Conservation (phyloP, 2,329 filamentous ascomycete genomes). For the Diatrype stigma region DNA sequence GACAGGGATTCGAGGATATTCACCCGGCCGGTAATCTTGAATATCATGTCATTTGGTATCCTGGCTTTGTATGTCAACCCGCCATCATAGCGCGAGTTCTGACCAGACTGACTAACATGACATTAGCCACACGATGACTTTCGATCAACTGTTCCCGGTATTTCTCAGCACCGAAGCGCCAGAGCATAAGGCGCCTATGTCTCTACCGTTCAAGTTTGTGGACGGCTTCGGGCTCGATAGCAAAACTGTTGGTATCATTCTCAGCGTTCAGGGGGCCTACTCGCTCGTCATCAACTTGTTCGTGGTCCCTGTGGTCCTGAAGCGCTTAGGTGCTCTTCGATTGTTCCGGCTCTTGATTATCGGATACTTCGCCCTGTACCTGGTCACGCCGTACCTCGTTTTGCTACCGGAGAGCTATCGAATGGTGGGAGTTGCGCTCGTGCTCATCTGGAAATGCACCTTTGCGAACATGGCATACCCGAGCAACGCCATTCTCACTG, state of each 20-base stretch:
- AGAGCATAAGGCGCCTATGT: conserved; percentile 43
- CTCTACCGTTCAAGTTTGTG: conserved; percentile 81
- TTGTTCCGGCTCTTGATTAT: conserved; percentile 79
- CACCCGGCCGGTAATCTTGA: conserved; percentile 78
- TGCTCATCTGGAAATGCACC: conserved; percentile 89
- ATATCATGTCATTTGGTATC: conserved; percentile 86
- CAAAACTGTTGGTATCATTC: conserved; percentile 79
- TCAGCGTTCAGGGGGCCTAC: conserved; percentile 84
- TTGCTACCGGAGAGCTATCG: conserved; percentile 70
- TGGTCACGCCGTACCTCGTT: conserved; percentile 83
- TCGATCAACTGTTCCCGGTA: conserved; percentile 89
- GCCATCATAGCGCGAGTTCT: conserved; percentile 1
- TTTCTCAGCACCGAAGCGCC: conserved; percentile 70
- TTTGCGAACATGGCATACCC: conserved; percentile 90
- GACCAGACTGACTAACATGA: conserved; percentile 10
- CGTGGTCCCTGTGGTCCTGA: conserved; percentile 74
- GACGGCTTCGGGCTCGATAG: conserved; percentile 82
- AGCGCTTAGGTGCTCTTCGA: conserved; percentile 70
- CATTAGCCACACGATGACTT: conserved; percentile 87
- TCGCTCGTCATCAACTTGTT: conserved; percentile 83
- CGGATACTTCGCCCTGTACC: conserved; percentile 82
- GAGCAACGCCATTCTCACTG: conserved; percentile 81
- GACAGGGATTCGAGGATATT: conserved; percentile 58
- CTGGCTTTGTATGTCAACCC: conserved; percentile 79
- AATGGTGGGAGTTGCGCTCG: conserved; percentile 69